Evolutionary conservation across 345 rosid genomes (phyloP).

Genomic region (Hirschfeldia incana): DNA sequence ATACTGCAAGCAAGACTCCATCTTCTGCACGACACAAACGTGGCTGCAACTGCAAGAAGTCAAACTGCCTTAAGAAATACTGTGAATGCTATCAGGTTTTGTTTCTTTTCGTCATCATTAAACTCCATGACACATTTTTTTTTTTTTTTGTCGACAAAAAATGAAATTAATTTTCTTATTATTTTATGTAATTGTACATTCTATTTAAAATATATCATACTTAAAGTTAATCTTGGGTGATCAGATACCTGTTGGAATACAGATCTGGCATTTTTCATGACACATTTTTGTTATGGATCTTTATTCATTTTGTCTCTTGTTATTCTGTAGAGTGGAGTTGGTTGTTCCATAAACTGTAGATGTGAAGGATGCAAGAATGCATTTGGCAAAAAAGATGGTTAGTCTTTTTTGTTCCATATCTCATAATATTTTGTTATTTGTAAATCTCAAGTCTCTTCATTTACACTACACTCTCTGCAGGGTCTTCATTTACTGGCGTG

Average conservation of each 20-base stretch:
- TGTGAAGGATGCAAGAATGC: slow-evolving; percentile 96
- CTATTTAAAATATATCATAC: too few species aligned
- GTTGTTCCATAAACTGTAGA: slow-evolving; percentile 92
- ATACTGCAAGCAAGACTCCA: slow-evolving; percentile 75
- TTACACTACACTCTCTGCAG: slow-evolving; percentile 42
- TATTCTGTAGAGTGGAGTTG: slow-evolving; percentile 76
- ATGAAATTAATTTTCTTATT: too few species aligned
- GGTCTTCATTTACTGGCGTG: slow-evolving; percentile 44
- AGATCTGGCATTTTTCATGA: background rate
- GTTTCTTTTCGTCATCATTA: slow-evolving; percentile 5
- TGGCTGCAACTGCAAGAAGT: slow-evolving; percentile 98
- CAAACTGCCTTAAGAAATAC: slow-evolving; percentile 90
- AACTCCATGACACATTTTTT: slow-evolving; percentile 5
- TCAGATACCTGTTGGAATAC: too few species aligned
- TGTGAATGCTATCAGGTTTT: slow-evolving; percentile 99
- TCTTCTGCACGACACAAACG: slow-evolving; percentile 93
- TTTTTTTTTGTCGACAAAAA: background rate
- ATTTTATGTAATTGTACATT: too few species aligned
- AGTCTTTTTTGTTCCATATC: slow-evolving; percentile 14
- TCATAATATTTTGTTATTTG: background rate
- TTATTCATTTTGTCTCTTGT: slow-evolving; percentile 8
- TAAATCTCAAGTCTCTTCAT: background rate
- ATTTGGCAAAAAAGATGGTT: slow-evolving; percentile 85
- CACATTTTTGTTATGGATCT: slow-evolving; percentile 29
- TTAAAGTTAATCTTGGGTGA: too few species aligned